Percentiles rank a stretch among this genome's conserved stretches.
These are phyloP conservation scores for Paraconiothyrium brasiliense DNA, from an alignment of 2,329 filamentous ascomycete species.

Conservation along the genomic window DNA sequence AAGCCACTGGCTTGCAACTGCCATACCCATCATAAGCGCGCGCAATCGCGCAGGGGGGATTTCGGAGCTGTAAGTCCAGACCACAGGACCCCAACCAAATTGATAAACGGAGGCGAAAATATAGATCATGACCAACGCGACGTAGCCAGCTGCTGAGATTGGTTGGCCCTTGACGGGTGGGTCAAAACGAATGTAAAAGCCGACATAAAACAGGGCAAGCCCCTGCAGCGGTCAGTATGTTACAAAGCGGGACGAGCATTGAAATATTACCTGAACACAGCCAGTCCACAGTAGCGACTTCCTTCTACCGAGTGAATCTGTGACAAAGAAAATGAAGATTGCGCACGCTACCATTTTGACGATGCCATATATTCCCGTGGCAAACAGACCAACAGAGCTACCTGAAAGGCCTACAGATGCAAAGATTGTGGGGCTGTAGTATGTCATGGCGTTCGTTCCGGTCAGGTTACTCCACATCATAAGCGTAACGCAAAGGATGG, in stretches of 20 bases:
- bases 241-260: background rate
- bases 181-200: slow-evolving; percentile 72
- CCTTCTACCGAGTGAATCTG: slow-evolving; percentile 73
- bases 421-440: slow-evolving; percentile 77
- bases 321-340: slow-evolving; percentile 71
- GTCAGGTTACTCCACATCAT: slow-evolving; percentile 79
- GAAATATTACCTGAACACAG: background rate
- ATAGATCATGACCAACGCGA: slow-evolving; percentile 76
- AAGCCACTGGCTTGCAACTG: slow-evolving; percentile 74
- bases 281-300: slow-evolving; percentile 70
- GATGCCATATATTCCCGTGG: slow-evolving; percentile 77
- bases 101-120: slow-evolving; percentile 75
- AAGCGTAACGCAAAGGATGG: slow-evolving; percentile 68
- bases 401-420: slow-evolving; percentile 67
- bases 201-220: slow-evolving; percentile 73
- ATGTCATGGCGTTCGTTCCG: slow-evolving; percentile 62
- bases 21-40: slow-evolving; percentile 73
- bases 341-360: slow-evolving; percentile 73
- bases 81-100: slow-evolving; percentile 71
- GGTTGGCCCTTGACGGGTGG: slow-evolving; percentile 63
- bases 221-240: slow-evolving; percentile 65
- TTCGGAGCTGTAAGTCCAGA: slow-evolving; percentile 77
- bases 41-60: slow-evolving; percentile 74
- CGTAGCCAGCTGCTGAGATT: slow-evolving; percentile 73
- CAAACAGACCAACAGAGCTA: slow-evolving; percentile 70